Evolutionary conservation across 2,329 filamentous ascomycete species (phyloP).

Genomic region (Sordariomycetes sp.): DNA sequence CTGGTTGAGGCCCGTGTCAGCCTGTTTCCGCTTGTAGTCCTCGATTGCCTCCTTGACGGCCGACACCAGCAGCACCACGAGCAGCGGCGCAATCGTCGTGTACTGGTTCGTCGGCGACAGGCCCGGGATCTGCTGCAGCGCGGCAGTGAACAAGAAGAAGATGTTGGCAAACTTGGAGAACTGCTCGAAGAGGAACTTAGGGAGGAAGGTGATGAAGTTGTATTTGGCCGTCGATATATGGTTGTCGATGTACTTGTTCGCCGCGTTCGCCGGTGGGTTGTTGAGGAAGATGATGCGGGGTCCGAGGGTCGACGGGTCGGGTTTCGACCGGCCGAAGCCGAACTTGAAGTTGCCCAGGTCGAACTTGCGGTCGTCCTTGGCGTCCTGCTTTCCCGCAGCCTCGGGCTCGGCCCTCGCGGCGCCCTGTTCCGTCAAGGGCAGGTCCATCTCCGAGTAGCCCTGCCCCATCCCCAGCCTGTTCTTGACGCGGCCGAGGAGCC

Average conservation of each 20-base stretch:
- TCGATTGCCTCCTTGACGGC: slow-evolving; percentile 90
- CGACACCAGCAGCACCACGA: slow-evolving; percentile 84
- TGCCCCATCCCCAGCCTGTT: slow-evolving; percentile 80
- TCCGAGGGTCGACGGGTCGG: slow-evolving; percentile 81
- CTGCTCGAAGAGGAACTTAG: slow-evolving; percentile 95
- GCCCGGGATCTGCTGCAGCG: slow-evolving; percentile 85
- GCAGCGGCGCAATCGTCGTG: slow-evolving; percentile 90
- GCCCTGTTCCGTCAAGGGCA: slow-evolving; percentile 73
- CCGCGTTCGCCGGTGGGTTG: slow-evolving; percentile 82
- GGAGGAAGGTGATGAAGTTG: slow-evolving; percentile 82
- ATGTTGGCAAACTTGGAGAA: slow-evolving; percentile 99
- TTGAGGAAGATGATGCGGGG: slow-evolving; percentile 91
- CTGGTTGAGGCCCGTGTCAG: slow-evolving; percentile 77
- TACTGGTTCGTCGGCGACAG: slow-evolving; percentile 92
- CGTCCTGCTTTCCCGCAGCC: slow-evolving; percentile 20
- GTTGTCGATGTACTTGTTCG: slow-evolving; percentile 88
- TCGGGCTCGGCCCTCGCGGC: slow-evolving; percentile 27
- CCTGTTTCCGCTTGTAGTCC: slow-evolving; percentile 78
- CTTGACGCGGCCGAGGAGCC: slow-evolving; percentile 76
- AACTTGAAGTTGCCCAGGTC: slow-evolving; percentile 77
- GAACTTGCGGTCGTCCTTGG: slow-evolving; percentile 41
- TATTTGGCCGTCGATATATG: slow-evolving; percentile 98
- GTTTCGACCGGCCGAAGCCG: slow-evolving; percentile 71
- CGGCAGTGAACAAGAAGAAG: slow-evolving; percentile 97
- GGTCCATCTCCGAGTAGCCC: slow-evolving; percentile 94